These are phyloP conservation scores for Saccharomycopsis lassenensis DNA, from an alignment of 805 yeast species.

Conservation along the genomic window DNA sequence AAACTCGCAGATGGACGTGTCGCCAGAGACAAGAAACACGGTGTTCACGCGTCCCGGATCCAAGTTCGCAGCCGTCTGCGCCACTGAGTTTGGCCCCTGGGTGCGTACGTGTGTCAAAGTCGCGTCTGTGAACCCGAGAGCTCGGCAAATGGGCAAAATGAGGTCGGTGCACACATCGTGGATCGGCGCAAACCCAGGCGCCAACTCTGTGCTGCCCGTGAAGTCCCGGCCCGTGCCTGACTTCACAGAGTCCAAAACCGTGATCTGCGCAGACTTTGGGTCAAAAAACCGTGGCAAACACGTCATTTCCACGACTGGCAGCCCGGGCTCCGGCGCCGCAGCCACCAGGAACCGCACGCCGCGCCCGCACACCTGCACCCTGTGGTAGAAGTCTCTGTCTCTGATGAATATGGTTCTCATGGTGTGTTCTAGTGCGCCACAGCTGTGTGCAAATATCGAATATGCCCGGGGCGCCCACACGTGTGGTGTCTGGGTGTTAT, in stretches of 20 bases:
- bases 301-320: conserved; percentile 2
- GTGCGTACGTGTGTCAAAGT: background rate
- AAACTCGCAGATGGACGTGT: conserved; percentile 62
- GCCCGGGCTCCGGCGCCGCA: conserved; percentile 1
- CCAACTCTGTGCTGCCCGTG: too few relatives aligned
- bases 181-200: too few relatives aligned
- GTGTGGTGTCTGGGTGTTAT: too few relatives aligned
- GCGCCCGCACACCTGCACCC: background rate
- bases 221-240: conserved; percentile 40
- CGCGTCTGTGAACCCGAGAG: background rate
- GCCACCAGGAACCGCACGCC: conserved; percentile 1
- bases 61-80: conserved; percentile 16
- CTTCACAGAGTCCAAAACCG: conserved; percentile 37
- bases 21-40: conserved; percentile 60
- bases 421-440: too few relatives aligned
- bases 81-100: conserved; percentile 18
- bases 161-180: too few relatives aligned
- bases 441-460: too few relatives aligned
- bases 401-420: too few relatives aligned
- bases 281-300: conserved; percentile 10
- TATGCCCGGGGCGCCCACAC: too few relatives aligned
- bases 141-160: background rate
- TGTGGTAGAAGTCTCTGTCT: conserved; percentile 15
- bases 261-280: conserved; percentile 1
- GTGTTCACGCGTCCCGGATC: conserved; percentile 22